Conservation (phyloP, 768 basidiomycete species). For the Mycena kentingensis region DNA sequence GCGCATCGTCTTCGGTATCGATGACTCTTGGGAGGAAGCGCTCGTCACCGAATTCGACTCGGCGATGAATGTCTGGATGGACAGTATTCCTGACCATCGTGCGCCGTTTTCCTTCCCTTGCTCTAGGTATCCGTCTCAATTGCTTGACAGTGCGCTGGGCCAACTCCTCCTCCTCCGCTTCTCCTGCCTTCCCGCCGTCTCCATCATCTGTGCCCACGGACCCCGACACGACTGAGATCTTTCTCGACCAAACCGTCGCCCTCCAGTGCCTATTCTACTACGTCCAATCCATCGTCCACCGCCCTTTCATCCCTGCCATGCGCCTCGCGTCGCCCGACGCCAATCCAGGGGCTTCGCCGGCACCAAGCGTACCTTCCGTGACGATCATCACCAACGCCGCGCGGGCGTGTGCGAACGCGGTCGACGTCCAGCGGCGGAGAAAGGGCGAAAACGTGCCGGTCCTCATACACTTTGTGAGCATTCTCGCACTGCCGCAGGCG, state of each 20-base stretch:
- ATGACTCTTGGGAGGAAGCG: conserved; percentile 59
- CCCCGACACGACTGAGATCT: conserved; percentile 36
- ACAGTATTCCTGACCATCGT: conserved; percentile 51
- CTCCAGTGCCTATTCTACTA: conserved; percentile 48
- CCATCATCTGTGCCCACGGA: conserved; percentile 46
- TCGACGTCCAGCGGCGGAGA: conserved; percentile 51
- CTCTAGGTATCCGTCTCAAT: not conserved
- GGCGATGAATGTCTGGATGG: conserved; percentile 74
- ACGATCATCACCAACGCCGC: conserved; percentile 86
- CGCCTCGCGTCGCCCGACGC: conserved; percentile 20
- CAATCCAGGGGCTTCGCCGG: not conserved
- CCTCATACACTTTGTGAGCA: conserved; percentile 36
- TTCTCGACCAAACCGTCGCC: conserved; percentile 58
- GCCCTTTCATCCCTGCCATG: conserved; percentile 75
- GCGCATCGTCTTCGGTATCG: conserved; percentile 48
- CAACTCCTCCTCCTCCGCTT: conserved; percentile 56
- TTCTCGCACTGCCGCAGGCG: too few species aligned
- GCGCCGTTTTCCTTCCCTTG: not conserved
- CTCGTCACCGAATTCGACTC: conserved; percentile 75
- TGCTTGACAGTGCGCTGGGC: not conserved
- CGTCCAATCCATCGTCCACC: conserved; percentile 74
- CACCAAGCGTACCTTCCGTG: conserved; percentile 55
- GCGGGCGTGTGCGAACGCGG: conserved; percentile 69
- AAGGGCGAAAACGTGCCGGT: conserved; percentile 32
- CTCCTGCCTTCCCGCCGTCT: conserved; percentile 1